Conservation (phyloP, 192 early-diverging fungal genomes). For the Phycomyces blakesleeanus region DNA sequence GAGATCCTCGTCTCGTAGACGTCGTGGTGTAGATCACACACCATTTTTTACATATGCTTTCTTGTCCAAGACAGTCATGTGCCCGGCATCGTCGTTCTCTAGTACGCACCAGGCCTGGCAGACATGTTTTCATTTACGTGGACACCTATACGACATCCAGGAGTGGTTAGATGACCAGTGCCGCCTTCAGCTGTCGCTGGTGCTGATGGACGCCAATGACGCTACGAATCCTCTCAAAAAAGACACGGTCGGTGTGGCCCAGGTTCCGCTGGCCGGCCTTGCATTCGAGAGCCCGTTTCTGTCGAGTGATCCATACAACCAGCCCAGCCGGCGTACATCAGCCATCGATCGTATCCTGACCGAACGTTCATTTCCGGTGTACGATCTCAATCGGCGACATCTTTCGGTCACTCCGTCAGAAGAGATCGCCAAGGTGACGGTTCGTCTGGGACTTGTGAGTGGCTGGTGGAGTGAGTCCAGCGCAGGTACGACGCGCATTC, state of each 20-base stretch:
- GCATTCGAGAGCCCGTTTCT: background rate
- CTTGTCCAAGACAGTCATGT: conserved; percentile 14
- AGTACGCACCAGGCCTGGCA: background rate
- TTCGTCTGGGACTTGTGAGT: conserved; percentile 26
- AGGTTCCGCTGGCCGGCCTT: conserved; percentile 1
- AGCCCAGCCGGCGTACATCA: background rate
- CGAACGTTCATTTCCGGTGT: conserved; percentile 22
- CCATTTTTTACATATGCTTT: conserved; percentile 29
- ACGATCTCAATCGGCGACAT: conserved; percentile 6
- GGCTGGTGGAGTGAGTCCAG: conserved; percentile 25
- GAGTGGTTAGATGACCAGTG: conserved; percentile 21
- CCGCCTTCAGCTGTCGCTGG: conserved; percentile 1
- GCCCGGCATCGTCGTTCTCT: conserved; percentile 21
- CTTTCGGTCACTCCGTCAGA: background rate
- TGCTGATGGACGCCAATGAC: conserved; percentile 7
- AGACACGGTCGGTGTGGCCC: conserved; percentile 3
- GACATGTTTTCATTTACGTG: conserved; percentile 27
- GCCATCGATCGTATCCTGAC: conserved; percentile 9
- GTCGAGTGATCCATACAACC: background rate
- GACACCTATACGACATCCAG: conserved; percentile 26
- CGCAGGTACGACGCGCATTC: background rate
- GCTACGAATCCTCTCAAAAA: background rate
- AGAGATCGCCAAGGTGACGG: conserved; percentile 24
- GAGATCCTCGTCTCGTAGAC: background rate
- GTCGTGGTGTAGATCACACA: conserved; percentile 4